phyloP scores from a whole-genome alignment of 768 basidiomycete genomes.

The Trametes meyenii region DNA sequence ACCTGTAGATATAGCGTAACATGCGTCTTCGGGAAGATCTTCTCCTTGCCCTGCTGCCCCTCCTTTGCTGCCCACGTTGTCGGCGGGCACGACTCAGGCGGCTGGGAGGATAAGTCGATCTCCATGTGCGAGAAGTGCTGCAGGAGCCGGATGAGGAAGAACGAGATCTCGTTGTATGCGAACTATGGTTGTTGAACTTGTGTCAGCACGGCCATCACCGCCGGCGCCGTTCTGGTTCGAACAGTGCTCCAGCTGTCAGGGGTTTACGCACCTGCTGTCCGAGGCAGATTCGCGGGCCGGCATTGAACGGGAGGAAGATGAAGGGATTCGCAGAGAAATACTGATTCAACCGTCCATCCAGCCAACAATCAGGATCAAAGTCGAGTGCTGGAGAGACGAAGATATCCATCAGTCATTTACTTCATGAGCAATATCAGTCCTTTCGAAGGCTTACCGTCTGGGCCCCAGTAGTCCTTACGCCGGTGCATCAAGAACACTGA shows the following conservation, averaged over 20 bases:
- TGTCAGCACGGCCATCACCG: neutral
- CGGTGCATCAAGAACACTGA: constrained; percentile 38
- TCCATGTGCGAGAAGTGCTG: constrained; percentile 49
- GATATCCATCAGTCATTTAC: no score
- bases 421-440: neutral
- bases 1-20: constrained; percentile 47
- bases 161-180: constrained; percentile 58
- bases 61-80: constrained; percentile 36
- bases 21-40: constrained; percentile 41
- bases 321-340: constrained; percentile 61
- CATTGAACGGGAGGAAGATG: constrained; percentile 73
- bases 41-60: constrained; percentile 44
- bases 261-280: constrained; percentile 44
- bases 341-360: constrained; percentile 57
- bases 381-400: constrained; percentile 30
- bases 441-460: constrained; percentile 40
- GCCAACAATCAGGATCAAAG: constrained; percentile 69
- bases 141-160: constrained; percentile 54
- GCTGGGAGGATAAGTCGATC: constrained; percentile 43
- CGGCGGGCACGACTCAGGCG: constrained; percentile 34
- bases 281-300: constrained; percentile 66
- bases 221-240: no score
- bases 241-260: neutral
- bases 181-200: constrained; percentile 36
- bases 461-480: constrained; percentile 58